Base-by-base conservation (phyloP, 2,329 filamentous ascomycete species). In the Venturia asperata region DNA sequence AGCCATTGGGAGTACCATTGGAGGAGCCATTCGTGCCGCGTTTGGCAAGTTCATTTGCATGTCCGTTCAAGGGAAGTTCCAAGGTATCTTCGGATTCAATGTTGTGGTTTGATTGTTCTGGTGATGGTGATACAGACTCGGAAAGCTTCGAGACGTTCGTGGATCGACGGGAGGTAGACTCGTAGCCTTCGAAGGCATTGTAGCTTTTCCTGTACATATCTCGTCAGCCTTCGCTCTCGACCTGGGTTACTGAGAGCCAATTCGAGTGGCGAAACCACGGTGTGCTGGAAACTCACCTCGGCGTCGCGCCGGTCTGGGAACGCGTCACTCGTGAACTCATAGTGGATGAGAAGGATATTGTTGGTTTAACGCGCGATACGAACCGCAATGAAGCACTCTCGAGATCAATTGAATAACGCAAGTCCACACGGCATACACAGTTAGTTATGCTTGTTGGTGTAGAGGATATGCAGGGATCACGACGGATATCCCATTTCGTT, bases 221-320 rank as follows among this genome's bases (percentile, higher is more conserved):
- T 43, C 21, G n/a, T 49, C 62, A 42, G 42, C 27, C 45, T 30
- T 19, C 45, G 58, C 49, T 45, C 43, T 56, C 37, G n/a, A 21
- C 49, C 34, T 13, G 39, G 24, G 15, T 27, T 39, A 6, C 47
- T 21, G 47, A 43, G 13, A 4, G 17, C 41, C 52, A 42, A 10
- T 24, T 13, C 37, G 37, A 27, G 45, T 60, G 17, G 45, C 17
- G 24, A 19, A 13, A 49, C 17, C 7, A 27, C 45, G 13, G 17
- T 49, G 34, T 52, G n/a, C 17, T 41, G 47, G n/a, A 3, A 61
- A 64, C 77, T 71, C 71, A 81, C 79, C 73, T 77, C 47, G 78
- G 79, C 63, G 79, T 81, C 70, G 77, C 80, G 67, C 80, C 80
- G 42, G 78, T 77, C 73, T 79, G 76, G 62, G 77, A 79, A 42